Conservation (phyloP, 257 asterid species). For the Cinchona pubescens region DNA sequence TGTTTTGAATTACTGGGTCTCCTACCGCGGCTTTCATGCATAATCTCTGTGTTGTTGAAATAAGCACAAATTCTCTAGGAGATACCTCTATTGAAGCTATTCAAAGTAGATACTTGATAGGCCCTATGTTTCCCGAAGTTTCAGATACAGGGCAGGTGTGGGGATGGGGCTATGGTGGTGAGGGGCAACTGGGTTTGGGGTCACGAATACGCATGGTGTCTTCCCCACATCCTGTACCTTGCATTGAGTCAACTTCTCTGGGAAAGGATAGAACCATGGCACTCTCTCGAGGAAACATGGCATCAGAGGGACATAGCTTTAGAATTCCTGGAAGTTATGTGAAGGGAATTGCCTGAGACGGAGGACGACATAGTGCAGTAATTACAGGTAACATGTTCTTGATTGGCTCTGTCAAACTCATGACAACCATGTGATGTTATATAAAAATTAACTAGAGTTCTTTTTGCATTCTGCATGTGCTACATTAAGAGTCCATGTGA, state of each 20-base stretch:
- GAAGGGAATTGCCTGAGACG: slow-evolving; percentile 93
- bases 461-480: not conserved
- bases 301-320: slow-evolving; percentile 54
- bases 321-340: slow-evolving; percentile 78
- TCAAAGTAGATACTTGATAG: slow-evolving; percentile 27
- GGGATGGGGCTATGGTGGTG: slow-evolving; percentile 99
- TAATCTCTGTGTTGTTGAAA: not conserved
- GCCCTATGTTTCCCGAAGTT: slow-evolving; percentile 35
- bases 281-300: slow-evolving; percentile 55
- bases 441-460: not conserved
- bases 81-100: slow-evolving; percentile 5
- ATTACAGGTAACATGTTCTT: slow-evolving; percentile 60
- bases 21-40: not conserved
- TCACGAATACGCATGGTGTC: slow-evolving; percentile 92
- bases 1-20: slow-evolving; percentile 10
- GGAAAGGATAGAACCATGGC: slow-evolving; percentile 50
- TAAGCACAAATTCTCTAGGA: not conserved
- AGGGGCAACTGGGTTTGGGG: slow-evolving; percentile 96
- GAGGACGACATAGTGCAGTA: slow-evolving; percentile 95
- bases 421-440: not conserved
- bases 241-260: slow-evolving; percentile 57
- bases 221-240: slow-evolving; percentile 93
- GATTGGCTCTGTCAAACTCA: not conserved
- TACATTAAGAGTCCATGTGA: not conserved
- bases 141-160: slow-evolving; percentile 96